These are phyloP conservation scores for Penicillium odoratum DNA, from an alignment of 495 filamentous ascomycete genomes.

Conservation along the genomic window DNA sequence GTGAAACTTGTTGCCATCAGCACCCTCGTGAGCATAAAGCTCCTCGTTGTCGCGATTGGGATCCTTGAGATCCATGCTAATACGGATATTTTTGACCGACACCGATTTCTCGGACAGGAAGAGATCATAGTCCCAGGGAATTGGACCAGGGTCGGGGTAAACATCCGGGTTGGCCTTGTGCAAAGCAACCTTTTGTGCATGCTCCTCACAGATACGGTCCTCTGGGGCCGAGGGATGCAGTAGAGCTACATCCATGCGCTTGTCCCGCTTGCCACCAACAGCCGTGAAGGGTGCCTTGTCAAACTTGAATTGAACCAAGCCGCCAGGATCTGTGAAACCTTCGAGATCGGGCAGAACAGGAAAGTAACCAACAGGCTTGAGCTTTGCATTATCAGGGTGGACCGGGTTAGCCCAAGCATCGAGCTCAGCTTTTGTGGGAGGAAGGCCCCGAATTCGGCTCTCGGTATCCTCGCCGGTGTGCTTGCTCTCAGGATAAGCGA, in stretches of 20 bases:
- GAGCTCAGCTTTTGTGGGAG: constrained; percentile 54
- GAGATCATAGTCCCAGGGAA: constrained; percentile 76
- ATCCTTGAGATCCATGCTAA: constrained; percentile 71
- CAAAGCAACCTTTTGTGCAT: constrained; percentile 54
- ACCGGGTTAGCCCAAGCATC: constrained; percentile 72
- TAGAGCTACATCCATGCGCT: constrained; percentile 76
- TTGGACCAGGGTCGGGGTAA: constrained; percentile 59
- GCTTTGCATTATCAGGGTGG: constrained; percentile 78
- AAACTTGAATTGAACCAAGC: constrained; percentile 88
- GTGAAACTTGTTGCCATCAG: constrained; percentile 54
- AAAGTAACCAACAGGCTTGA: constrained; percentile 75
- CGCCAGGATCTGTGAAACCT: constrained; percentile 81
- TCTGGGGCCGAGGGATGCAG: constrained; percentile 64
- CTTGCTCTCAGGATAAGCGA: constrained; percentile 69
- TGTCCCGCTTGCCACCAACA: constrained; percentile 63
- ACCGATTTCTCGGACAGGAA: constrained; percentile 64
- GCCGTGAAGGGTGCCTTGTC: constrained; percentile 70
- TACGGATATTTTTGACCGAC: constrained; percentile 61
- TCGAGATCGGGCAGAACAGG: constrained; percentile 87
- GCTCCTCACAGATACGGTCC: constrained; percentile 44
- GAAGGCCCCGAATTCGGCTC: constrained; percentile 53
- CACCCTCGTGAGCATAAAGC: constrained; percentile 61
- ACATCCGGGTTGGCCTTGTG: constrained; percentile 62
- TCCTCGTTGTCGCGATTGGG: constrained; percentile 64
- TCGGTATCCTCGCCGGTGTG: constrained; percentile 54